A percentile compares a stretch with the other conserved stretches of the same genome.
These are phyloP conservation scores for Themeda triandra DNA, from an alignment of 176 grass and related monocot genomes.

Conservation along the genomic window DNA sequence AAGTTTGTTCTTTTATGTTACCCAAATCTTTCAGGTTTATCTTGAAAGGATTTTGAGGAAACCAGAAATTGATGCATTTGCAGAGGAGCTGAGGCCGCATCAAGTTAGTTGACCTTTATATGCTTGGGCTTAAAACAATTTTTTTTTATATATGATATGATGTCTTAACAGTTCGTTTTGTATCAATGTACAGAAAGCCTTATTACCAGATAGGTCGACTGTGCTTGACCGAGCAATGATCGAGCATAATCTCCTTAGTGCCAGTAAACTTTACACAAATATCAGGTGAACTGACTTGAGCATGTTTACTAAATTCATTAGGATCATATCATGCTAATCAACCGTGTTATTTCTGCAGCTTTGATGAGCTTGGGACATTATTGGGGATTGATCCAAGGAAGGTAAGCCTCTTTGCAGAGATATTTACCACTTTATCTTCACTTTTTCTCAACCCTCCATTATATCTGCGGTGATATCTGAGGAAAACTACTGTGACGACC, in stretches of 20 bases:
- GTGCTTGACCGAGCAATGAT: conserved; percentile 98
- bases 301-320: conserved; percentile 11
- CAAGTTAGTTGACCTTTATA: conserved; percentile 45
- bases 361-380: conserved; percentile 94
- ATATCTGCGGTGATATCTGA: neutral
- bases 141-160: neutral
- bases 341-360: conserved; percentile 48
- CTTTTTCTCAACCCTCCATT: neutral
- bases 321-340: conserved; percentile 23
- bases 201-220: conserved; percentile 91
- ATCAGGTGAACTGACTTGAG: conserved; percentile 59
- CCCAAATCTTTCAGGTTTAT: conserved; percentile 62
- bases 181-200: conserved; percentile 73
- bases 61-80: conserved; percentile 99
- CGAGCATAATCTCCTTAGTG: conserved; percentile 97
- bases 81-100: conserved; percentile 91
- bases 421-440: neutral
- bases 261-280: conserved; percentile 95
- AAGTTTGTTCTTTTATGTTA: neutral
- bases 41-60: conserved; percentile 99
- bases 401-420: conserved; percentile 36
- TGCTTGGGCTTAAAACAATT: neutral
- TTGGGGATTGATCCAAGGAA: conserved; percentile 93
- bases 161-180: conserved; percentile 19
- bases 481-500: neutral